Evolutionary conservation across 164 flowering plant genomes (phyloP).

Genomic region (Amborella trichopoda): DNA sequence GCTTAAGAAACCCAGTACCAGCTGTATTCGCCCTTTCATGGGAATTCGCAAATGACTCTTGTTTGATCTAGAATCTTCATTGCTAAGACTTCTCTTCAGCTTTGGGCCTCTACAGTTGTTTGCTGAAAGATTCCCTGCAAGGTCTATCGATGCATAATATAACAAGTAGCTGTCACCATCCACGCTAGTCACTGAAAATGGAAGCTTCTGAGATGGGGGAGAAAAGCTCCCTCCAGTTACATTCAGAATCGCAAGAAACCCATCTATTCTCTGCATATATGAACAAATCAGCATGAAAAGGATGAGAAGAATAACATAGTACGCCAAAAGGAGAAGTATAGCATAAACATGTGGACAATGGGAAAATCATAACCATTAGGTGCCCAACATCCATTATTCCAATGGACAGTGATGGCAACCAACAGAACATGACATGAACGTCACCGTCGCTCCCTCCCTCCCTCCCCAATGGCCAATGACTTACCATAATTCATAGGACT

Average conservation of each 20-base stretch:
- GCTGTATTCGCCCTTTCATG: conserved; percentile 87
- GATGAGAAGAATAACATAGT: background rate
- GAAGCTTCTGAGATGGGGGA: conserved; percentile 81
- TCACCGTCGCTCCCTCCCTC: no score
- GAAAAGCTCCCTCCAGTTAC: conserved; percentile 79
- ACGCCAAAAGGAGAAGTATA: background rate
- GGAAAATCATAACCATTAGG: background rate
- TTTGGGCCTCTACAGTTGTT: conserved; percentile 31
- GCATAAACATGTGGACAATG: background rate
- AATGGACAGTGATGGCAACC: no score
- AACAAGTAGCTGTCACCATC: conserved; percentile 72
- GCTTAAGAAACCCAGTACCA: conserved; percentile 44
- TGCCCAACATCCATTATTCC: no score
- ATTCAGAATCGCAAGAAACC: conserved; percentile 82
- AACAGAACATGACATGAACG: no score
- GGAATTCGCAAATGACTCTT: conserved; percentile 66
- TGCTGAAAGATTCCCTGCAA: conserved; percentile 34
- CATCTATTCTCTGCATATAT: conserved; percentile 57
- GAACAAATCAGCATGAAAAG: background rate
- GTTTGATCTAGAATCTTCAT: conserved; percentile 29
- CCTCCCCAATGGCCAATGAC: no score
- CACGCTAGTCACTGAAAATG: conserved; percentile 75
- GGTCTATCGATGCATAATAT: conserved; percentile 72
- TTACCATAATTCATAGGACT: no score
- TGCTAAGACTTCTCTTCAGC: conserved; percentile 35